Evolutionary conservation across 148 eudicot species (phyloP).

Genomic region (Amaranthus hypochondriacus): DNA sequence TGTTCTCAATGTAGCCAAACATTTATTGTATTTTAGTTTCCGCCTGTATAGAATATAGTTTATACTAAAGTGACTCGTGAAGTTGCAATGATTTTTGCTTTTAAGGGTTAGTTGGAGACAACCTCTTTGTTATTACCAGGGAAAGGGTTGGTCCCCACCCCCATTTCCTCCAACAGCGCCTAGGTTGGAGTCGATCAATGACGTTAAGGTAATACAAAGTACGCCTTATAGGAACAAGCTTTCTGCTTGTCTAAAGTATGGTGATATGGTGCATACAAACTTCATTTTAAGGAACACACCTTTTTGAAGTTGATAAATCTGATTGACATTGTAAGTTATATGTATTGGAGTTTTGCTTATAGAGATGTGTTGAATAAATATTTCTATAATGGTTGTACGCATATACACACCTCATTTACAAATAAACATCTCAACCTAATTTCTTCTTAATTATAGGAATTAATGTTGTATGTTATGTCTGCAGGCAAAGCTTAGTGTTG

Average conservation of each 20-base stretch:
- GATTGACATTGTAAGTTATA: not conserved
- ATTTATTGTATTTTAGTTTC: too few relatives aligned
- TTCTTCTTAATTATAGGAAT: not conserved
- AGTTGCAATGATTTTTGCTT: too few relatives aligned
- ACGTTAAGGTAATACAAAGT: too few relatives aligned
- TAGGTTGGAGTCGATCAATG: too few relatives aligned
- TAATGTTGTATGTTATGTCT: conserved; percentile 8
- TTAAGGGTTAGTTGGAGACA: too few relatives aligned
- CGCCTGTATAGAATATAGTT: too few relatives aligned
- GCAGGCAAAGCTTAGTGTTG: conserved; percentile 76
- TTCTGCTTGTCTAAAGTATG: not conserved
- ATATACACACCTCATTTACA: not conserved
- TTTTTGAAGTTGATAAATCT: not conserved
- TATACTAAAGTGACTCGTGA: too few relatives aligned
- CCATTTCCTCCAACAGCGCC: too few relatives aligned
- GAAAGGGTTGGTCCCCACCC: too few relatives aligned
- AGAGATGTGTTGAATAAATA: not conserved
- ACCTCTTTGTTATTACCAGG: too few relatives aligned
- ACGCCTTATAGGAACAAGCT: not conserved
- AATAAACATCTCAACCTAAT: not conserved
- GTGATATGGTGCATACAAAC: not conserved
- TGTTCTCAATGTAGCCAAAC: too few relatives aligned
- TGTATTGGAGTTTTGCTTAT: not conserved
- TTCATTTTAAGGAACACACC: not conserved
- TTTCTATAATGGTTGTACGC: not conserved